These are phyloP conservation scores for Aspergillus oerlinghausenensis DNA, from an alignment of 2,329 filamentous ascomycete species.

Conservation along the genomic window DNA sequence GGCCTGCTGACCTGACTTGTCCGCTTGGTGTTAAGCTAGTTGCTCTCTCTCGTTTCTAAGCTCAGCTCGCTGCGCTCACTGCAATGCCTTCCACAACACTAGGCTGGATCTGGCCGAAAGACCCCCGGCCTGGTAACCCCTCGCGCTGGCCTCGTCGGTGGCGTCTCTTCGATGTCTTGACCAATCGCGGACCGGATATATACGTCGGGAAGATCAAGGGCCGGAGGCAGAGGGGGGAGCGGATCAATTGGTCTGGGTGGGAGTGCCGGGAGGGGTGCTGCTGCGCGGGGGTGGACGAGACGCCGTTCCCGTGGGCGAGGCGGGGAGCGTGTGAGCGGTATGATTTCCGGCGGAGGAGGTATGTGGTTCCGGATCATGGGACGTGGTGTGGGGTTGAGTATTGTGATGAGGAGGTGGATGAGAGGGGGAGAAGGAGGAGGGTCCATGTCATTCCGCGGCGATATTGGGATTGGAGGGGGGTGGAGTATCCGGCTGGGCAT, in stretches of 20 bases:
- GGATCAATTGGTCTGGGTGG: not conserved
- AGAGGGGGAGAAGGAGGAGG: constrained; percentile 2
- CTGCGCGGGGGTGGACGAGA: constrained; percentile 10
- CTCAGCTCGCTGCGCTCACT: too few species aligned
- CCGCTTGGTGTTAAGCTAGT: too few species aligned
- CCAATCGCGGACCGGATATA: constrained; percentile 40
- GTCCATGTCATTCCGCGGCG: constrained; percentile 21
- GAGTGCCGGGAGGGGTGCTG: not conserved
- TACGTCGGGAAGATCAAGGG: constrained; percentile 29
- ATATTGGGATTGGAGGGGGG: constrained; percentile 23
- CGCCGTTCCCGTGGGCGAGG: constrained; percentile 16
- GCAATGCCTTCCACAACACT: constrained; percentile 2
- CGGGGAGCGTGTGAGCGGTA: constrained; percentile 22
- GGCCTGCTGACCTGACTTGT: too few species aligned
- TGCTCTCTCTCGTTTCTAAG: too few species aligned
- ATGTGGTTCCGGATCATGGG: constrained; percentile 21
- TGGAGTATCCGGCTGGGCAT: constrained; percentile 14
- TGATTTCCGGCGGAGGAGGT: constrained; percentile 30
- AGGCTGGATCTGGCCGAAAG: constrained; percentile 37
- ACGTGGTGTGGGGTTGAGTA: constrained; percentile 30
- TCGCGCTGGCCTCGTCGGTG: constrained; percentile 24
- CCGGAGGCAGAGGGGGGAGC: not conserved
- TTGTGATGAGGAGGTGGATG: constrained; percentile 12
- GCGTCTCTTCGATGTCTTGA: constrained; percentile 35
- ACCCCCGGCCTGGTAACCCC: constrained; percentile 31